Evolutionary conservation across 2,329 filamentous ascomycete species (phyloP).

Genomic region (Penicillium janthinellum): DNA sequence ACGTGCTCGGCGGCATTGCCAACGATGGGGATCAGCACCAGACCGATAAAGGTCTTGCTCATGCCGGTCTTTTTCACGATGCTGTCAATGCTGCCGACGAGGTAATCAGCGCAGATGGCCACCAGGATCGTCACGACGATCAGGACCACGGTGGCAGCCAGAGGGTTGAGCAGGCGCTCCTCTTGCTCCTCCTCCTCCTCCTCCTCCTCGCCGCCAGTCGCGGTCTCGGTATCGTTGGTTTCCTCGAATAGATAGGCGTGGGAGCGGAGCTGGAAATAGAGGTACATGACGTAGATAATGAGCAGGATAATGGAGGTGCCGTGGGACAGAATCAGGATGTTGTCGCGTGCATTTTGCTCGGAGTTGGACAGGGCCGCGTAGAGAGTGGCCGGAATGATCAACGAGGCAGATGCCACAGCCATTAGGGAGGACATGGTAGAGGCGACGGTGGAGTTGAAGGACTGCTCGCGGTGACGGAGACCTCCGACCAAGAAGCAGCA

Average conservation of each 20-base stretch:
- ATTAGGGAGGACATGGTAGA: slow-evolving; percentile 67
- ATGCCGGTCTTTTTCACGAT: slow-evolving; percentile 70
- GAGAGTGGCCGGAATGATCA: slow-evolving; percentile 76
- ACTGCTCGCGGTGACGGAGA: slow-evolving; percentile 69
- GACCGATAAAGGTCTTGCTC: slow-evolving; percentile 78
- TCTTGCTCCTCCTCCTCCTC: slow-evolving; percentile 47
- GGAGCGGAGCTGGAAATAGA: slow-evolving; percentile 75
- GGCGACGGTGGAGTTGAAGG: slow-evolving; percentile 53
- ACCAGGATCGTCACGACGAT: slow-evolving; percentile 70
- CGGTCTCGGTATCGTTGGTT: slow-evolving; percentile 44
- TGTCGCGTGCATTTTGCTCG: slow-evolving; percentile 43
- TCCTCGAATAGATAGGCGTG: slow-evolving; percentile 72
- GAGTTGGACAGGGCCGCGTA: slow-evolving; percentile 63
- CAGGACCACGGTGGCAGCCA: slow-evolving; percentile 67
- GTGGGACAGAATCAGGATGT: slow-evolving; percentile 71
- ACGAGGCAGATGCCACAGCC: slow-evolving; percentile 73
- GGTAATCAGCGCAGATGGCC: slow-evolving; percentile 72
- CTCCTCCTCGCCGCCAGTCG: slow-evolving; percentile 41
- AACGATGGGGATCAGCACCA: slow-evolving; percentile 77
- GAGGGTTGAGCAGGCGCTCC: slow-evolving; percentile 60
- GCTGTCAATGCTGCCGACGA: slow-evolving; percentile 74
- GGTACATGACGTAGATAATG: slow-evolving; percentile 72
- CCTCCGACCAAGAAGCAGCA: slow-evolving; percentile 80
- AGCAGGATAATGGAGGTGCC: slow-evolving; percentile 76
- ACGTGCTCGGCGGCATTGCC: slow-evolving; percentile 81